phyloP scores from a whole-genome alignment of 192 early-diverging fungal genomes.

The Kappamyces sp. region DNA sequence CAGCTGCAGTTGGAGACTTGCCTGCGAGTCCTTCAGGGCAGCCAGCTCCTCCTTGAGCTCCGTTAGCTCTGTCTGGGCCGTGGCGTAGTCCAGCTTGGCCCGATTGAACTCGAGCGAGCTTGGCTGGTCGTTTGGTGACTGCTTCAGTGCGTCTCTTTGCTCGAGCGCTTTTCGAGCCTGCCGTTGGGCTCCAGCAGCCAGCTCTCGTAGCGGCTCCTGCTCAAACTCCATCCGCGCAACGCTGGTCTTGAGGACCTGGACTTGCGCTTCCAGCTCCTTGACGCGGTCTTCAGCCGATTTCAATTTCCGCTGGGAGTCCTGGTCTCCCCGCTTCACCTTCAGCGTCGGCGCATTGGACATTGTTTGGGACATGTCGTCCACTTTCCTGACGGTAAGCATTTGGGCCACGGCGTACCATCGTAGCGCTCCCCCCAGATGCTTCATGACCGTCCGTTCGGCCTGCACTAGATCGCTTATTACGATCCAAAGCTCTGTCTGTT shows the following conservation, averaged over 20 bases:
- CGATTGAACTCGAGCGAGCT: slow-evolving; percentile 22
- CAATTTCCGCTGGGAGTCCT: slow-evolving; percentile 21
- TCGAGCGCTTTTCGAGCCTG: slow-evolving; percentile 12
- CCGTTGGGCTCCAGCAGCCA: slow-evolving; percentile 11
- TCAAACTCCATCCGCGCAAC: slow-evolving; percentile 31
- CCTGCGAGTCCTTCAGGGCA: slow-evolving; percentile 2
- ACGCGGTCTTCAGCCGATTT: slow-evolving; percentile 30
- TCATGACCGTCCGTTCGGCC: slow-evolving; percentile 36
- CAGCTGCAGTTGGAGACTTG: slow-evolving; percentile 19
- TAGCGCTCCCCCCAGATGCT: slow-evolving; percentile 35
- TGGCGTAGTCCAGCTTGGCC: slow-evolving; percentile 38
- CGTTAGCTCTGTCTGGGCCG: slow-evolving; percentile 24
- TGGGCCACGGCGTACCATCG: slow-evolving; percentile 18
- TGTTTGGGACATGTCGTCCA: not conserved
- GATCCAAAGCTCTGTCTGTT: slow-evolving; percentile 25
- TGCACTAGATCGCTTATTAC: slow-evolving; percentile 26
- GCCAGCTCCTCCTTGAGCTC: slow-evolving; percentile 19
- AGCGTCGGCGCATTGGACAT: not conserved
- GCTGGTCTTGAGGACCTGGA: slow-evolving; percentile 28
- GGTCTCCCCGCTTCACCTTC: slow-evolving; percentile 9
- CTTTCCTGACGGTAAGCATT: slow-evolving; percentile 1
- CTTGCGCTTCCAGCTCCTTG: slow-evolving; percentile 36
- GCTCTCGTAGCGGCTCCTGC: slow-evolving; percentile 16
- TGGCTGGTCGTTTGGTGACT: not conserved
- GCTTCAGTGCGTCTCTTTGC: slow-evolving; percentile 11